These are phyloP conservation scores for Cochlearia excelsa DNA, from an alignment of 345 rosid species.

Conservation along the genomic window DNA sequence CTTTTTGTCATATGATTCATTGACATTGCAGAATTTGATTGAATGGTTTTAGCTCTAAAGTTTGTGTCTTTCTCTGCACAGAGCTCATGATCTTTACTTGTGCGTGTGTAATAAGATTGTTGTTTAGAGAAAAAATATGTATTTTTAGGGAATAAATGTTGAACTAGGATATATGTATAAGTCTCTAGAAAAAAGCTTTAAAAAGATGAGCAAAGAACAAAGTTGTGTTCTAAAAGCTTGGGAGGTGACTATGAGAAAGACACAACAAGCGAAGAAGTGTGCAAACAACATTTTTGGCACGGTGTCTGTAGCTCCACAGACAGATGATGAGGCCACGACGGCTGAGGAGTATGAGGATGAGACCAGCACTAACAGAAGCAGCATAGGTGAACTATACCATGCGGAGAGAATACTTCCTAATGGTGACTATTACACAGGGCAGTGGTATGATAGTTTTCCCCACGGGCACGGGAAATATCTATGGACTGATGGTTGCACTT, in stretches of 20 bases:
- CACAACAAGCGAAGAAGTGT: slow-evolving; percentile 84
- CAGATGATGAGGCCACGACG: slow-evolving; percentile 46
- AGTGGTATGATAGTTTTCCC: slow-evolving; percentile 77
- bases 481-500: slow-evolving; percentile 93
- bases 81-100: slow-evolving; percentile 24
- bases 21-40: slow-evolving; percentile 20
- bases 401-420: slow-evolving; percentile 72
- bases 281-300: slow-evolving; percentile 89
- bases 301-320: slow-evolving; percentile 51
- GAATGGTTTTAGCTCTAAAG: slow-evolving; percentile 22
- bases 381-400: slow-evolving; percentile 43
- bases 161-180: slow-evolving; percentile 18
- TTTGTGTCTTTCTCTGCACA: slow-evolving; percentile 7
- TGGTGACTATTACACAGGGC: slow-evolving; percentile 86
- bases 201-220: slow-evolving; percentile 66
- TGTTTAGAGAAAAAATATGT: slow-evolving; percentile 15
- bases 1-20: slow-evolving; percentile 3
- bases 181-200: slow-evolving; percentile 21
- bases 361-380: slow-evolving; percentile 17
- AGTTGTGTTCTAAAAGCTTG: slow-evolving; percentile 75
- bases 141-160: slow-evolving; percentile 12
- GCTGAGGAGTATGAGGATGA: slow-evolving; percentile 38
- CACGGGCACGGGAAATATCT: slow-evolving; percentile 81
- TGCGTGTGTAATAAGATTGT: slow-evolving; percentile 33
- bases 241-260: slow-evolving; percentile 87